Percentiles rank a stretch among this genome's conserved stretches.
Conservation (phyloP, 495 filamentous ascomycete genomes). For the Neurospora intermedia region DNA sequence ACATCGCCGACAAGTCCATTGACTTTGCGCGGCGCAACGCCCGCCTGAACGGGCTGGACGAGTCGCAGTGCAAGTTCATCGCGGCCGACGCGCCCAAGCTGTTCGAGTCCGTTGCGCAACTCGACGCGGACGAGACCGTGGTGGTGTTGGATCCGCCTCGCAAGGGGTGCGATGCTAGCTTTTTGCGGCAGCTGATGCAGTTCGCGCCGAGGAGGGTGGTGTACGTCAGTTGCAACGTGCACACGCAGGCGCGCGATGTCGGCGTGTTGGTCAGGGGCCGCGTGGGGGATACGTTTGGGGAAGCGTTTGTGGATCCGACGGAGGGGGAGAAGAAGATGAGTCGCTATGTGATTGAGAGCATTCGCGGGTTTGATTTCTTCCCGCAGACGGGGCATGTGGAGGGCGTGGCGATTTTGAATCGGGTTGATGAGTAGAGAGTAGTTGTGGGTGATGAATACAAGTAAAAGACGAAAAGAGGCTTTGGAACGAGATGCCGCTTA, state of each 20-base stretch:
- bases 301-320: slow-evolving; percentile 9
- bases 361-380: slow-evolving; percentile 95
- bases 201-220: slow-evolving; percentile 70
- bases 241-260: slow-evolving; percentile 91
- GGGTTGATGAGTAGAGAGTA: slow-evolving; percentile 23
- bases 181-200: slow-evolving; percentile 65
- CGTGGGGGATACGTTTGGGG: slow-evolving; percentile 12
- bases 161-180: slow-evolving; percentile 84
- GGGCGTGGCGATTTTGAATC: slow-evolving; percentile 72
- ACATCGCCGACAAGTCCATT: slow-evolving; percentile 59
- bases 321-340: slow-evolving; percentile 33
- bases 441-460: neutral
- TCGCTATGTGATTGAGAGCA: slow-evolving; percentile 79
- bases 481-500: neutral
- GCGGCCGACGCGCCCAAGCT: slow-evolving; percentile 74
- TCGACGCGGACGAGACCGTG: slow-evolving; percentile 67
- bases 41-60: slow-evolving; percentile 54
- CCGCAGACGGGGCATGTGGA: slow-evolving; percentile 97
- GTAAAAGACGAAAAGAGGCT: neutral
- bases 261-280: slow-evolving; percentile 64
- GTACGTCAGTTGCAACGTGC: slow-evolving; percentile 96
- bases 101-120: slow-evolving; percentile 57
- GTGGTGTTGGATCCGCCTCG: slow-evolving; percentile 90
- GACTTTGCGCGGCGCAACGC: slow-evolving; percentile 67
- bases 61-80: slow-evolving; percentile 57